phyloP scores from a whole-genome alignment of 2,329 filamentous ascomycete genomes.

The Alternaria sp. region DNA sequence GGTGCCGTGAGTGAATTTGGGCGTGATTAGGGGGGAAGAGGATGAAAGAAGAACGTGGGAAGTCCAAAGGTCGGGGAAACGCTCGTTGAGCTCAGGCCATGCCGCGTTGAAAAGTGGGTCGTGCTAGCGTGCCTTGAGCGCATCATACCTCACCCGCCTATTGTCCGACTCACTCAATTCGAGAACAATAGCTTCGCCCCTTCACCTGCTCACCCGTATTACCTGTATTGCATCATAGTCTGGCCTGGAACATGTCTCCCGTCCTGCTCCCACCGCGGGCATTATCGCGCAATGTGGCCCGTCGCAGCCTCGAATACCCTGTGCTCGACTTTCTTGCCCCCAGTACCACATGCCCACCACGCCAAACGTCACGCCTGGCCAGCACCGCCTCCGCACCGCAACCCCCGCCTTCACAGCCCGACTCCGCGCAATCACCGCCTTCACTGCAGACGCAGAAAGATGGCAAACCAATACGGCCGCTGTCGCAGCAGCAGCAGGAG shows the following conservation, averaged over 20 bases:
- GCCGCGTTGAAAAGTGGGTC: conserved; percentile 27
- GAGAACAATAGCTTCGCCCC: conserved; percentile 10
- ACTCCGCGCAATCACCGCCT: neutral
- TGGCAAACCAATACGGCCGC: conserved; percentile 29
- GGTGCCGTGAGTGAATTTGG: conserved; percentile 14
- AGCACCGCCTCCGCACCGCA: conserved; percentile 11
- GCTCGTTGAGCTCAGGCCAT: conserved; percentile 24
- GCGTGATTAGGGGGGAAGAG: conserved; percentile 23
- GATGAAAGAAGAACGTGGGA: conserved; percentile 20
- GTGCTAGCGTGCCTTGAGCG: conserved; percentile 25
- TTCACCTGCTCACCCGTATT: neutral
- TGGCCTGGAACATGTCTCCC: conserved; percentile 20
- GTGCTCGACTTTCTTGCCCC: conserved; percentile 40
- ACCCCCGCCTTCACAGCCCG: conserved; percentile 7
- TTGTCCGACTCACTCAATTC: conserved; percentile 1
- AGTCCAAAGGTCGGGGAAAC: conserved; percentile 30
- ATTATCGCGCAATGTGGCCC: conserved; percentile 20
- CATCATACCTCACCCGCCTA: conserved; percentile 18
- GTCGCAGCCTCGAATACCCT: conserved; percentile 4
- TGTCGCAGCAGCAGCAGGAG: conserved; percentile 39
- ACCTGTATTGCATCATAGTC: conserved; percentile 4
- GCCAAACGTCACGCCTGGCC: conserved; percentile 20
- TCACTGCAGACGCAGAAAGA: conserved; percentile 12
- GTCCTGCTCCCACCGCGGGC: conserved; percentile 18
- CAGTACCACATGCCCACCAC: conserved; percentile 21